These are phyloP conservation scores for Acanthochlamys bracteata DNA, from an alignment of 106 monocot species.

Conservation along the genomic window DNA sequence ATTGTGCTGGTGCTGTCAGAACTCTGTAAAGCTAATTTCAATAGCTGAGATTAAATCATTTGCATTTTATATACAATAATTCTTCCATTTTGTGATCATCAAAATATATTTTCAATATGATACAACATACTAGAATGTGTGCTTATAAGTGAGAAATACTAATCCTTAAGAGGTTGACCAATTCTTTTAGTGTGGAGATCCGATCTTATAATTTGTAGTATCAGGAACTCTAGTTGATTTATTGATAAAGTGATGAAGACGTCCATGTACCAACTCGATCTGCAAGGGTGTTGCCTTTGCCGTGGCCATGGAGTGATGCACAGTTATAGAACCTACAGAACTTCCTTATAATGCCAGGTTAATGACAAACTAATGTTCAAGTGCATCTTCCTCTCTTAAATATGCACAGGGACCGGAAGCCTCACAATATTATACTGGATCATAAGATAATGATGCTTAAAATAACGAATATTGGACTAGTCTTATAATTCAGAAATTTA, in stretches of 20 bases:
- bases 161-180: too few relatives aligned
- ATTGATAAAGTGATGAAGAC: conserved; percentile 25
- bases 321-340: conserved; percentile 24
- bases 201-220: too few relatives aligned
- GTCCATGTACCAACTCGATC: conserved; percentile 91
- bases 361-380: neutral
- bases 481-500: conserved; percentile 27
- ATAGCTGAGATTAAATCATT: too few relatives aligned
- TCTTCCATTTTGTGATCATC: too few relatives aligned
- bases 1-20: too few relatives aligned
- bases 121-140: too few relatives aligned
- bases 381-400: neutral
- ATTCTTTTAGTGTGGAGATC: too few relatives aligned
- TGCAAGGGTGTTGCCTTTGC: conserved; percentile 92
- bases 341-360: neutral
- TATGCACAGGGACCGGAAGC: conserved; percentile 70
- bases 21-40: too few relatives aligned
- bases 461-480: conserved; percentile 92
- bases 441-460: conserved; percentile 85
- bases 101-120: too few relatives aligned
- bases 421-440: conserved; percentile 94
- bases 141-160: too few relatives aligned
- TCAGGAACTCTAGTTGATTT: neutral
- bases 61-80: too few relatives aligned
- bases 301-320: conserved; percentile 91